Conservation (phyloP, 169 alveolate species). For the Plasmodium chabaudi region DNA sequence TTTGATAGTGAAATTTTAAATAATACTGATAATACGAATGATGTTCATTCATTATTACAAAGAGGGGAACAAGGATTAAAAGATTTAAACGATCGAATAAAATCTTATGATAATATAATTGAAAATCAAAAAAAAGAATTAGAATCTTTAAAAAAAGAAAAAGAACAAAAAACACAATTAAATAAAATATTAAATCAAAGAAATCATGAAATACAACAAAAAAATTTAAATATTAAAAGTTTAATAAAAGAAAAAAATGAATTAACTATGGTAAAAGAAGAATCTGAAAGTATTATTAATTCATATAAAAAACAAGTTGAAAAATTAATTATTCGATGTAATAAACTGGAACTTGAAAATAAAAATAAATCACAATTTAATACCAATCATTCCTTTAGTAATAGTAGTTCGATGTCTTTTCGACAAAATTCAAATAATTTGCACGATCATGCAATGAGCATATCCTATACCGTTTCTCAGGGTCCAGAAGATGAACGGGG, state of each 20-base stretch:
- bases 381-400: conserved; percentile 40
- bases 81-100: conserved; percentile 48
- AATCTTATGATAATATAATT: conserved; percentile 45
- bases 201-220: conserved; percentile 71
- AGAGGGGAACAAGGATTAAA: conserved; percentile 73
- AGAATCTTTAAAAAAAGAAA: conserved; percentile 57
- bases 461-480: conserved; percentile 53
- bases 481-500: conserved; percentile 42
- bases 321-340: conserved; percentile 69
- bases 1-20: conserved; percentile 77
- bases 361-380: conserved; percentile 21
- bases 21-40: conserved; percentile 29
- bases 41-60: conserved; percentile 35
- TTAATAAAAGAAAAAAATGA: conserved; percentile 70
- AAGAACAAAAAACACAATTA: conserved; percentile 69
- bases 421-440: conserved; percentile 30
- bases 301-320: conserved; percentile 72
- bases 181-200: conserved; percentile 57
- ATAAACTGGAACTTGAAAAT: conserved; percentile 58
- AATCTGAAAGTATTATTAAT: conserved; percentile 65
- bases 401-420: conserved; percentile 25
- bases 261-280: conserved; percentile 61
- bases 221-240: conserved; percentile 59
- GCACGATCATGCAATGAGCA: conserved; percentile 30
- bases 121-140: conserved; percentile 65